A percentile compares a stretch with the other conserved stretches of the same genome.
Evolutionary conservation across 108 stramenopile species (phyloP).

Genomic region (Cyclotella baltica): DNA sequence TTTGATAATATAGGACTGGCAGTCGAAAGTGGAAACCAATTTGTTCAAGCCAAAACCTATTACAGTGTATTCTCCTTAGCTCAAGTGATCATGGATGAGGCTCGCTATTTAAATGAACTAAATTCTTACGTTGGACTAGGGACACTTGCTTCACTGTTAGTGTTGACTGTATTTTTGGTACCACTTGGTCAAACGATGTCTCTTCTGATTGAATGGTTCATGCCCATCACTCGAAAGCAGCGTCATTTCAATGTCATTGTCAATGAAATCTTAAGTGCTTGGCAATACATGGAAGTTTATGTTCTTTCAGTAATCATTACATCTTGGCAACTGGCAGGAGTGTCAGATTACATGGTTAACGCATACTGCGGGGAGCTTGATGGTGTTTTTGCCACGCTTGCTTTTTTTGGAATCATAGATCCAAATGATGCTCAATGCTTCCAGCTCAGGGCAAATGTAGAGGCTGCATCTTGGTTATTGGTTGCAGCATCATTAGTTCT

Average conservation of each 20-base stretch:
- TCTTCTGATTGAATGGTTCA: slow-evolving; percentile 62
- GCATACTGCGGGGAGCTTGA: slow-evolving; percentile 62
- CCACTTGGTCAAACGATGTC: slow-evolving; percentile 60
- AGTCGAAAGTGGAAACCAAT: slow-evolving; percentile 73
- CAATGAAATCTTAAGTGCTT: slow-evolving; percentile 67
- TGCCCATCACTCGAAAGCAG: slow-evolving; percentile 31
- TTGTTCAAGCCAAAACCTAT: slow-evolving; percentile 55
- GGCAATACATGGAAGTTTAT: slow-evolving; percentile 88
- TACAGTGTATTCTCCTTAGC: slow-evolving; percentile 66
- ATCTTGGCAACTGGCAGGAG: slow-evolving; percentile 74
- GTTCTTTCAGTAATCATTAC: slow-evolving; percentile 69
- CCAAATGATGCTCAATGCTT: slow-evolving; percentile 80
- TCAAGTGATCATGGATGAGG: slow-evolving; percentile 68
- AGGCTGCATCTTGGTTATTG: slow-evolving; percentile 66
- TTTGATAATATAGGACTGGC: no score
- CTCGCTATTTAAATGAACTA: slow-evolving; percentile 48
- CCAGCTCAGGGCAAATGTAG: slow-evolving; percentile 64
- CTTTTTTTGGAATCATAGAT: slow-evolving; percentile 67
- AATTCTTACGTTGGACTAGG: slow-evolving; percentile 64
- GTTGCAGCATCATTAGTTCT: slow-evolving; percentile 43
- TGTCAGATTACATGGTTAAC: slow-evolving; percentile 76
- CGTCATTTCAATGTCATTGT: slow-evolving; percentile 31
- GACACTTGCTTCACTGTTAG: slow-evolving; percentile 58
- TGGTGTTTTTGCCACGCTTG: slow-evolving; percentile 59
- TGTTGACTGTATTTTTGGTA: slow-evolving; percentile 69